Evolutionary conservation across 257 asterid genomes (phyloP), one percentile per base, ranked within the genome.

Genomic region (Solanum dulcamara): DNA sequence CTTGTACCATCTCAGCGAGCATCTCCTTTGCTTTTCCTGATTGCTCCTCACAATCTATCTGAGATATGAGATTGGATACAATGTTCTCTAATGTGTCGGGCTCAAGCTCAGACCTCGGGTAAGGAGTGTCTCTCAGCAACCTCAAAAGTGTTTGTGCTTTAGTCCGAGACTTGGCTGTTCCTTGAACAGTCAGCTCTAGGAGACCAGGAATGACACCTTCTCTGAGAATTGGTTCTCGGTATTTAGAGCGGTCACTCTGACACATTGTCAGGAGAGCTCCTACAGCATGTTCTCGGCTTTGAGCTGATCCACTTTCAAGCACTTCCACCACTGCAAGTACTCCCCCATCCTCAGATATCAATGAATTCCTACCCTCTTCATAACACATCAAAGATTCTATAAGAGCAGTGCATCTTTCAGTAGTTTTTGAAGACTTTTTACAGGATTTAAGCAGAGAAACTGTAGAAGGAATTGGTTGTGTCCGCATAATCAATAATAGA

Each of bases 201-300:
- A 96, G 97, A 12, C 99, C 99, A 0, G 99, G 99, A 81, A 96
- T 93, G 3, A 90, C 99, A 28, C 99, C 99, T 91, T 96, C 99
- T 86, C 90, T 89, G 28, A 96, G 97, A 51, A 95, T 96, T 2
- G 93, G 93, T 86, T 95, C 98, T 82, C 98, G 88, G 59, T 94
- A 96, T 87, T 89, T 94, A 13, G 91, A 87, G 14, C 98, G 93
- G 50, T 96, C 92, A 28, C 94, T 93, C 87, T 94, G 88, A 72
- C 98, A 94, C 98, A 94, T 94, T 0, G 92, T 90, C 84, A 96
- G 42, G 60, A 96, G 98, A 32, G 97, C 92, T 48, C 98, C 98
- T 28, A 96, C 96, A 0, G 98, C 98, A 48, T 96, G 93, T 80
- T 94, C 99, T 24, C 98, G 93, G 92, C 97, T 94, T 85, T 92